Conservation (phyloP, 768 basidiomycete species). For the Panellus pusillus region DNA sequence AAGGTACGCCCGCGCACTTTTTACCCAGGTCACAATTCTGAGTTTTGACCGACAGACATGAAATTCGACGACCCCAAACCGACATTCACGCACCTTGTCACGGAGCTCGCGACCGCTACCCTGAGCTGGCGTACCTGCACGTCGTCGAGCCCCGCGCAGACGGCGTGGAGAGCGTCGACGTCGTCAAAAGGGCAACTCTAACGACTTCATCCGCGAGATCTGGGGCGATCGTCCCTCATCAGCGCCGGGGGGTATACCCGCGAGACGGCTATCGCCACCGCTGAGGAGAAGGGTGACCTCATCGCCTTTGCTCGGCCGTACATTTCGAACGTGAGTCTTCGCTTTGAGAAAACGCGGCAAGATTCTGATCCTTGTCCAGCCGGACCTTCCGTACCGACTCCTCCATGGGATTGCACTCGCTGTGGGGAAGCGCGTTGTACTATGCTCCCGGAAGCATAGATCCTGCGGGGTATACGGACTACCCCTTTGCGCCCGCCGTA, state of each 20-base stretch:
- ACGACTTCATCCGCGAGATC: constrained; percentile 37
- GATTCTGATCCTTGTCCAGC: constrained; percentile 16
- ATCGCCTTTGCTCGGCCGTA: constrained; percentile 39
- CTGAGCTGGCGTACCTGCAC: constrained; percentile 47
- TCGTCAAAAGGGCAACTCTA: constrained; percentile 19
- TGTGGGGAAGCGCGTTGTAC: constrained; percentile 26
- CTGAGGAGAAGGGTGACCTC: constrained; percentile 31
- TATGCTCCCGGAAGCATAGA: constrained; percentile 26
- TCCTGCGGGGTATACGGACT: constrained; percentile 32
- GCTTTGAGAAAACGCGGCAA: not conserved
- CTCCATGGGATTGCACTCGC: constrained; percentile 27
- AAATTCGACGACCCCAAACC: constrained; percentile 42
- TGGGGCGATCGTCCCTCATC: constrained; percentile 36
- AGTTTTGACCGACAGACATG: no score
- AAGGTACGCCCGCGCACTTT: constrained; percentile 23
- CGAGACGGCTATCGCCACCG: constrained; percentile 29
- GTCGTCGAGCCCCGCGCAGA: constrained; percentile 36
- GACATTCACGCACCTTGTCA: constrained; percentile 42
- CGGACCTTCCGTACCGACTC: constrained; percentile 34
- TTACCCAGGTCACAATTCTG: no score
- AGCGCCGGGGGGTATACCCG: constrained; percentile 37
- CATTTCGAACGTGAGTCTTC: constrained; percentile 36
- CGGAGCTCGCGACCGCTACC: constrained; percentile 33
- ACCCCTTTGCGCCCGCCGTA: constrained; percentile 23
- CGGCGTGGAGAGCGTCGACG: constrained; percentile 4